A percentile compares a stretch with the other conserved stretches of the same genome.
phyloP scores from a whole-genome alignment of 2,329 filamentous ascomycete species.

The Leptographium lundbergii region DNA sequence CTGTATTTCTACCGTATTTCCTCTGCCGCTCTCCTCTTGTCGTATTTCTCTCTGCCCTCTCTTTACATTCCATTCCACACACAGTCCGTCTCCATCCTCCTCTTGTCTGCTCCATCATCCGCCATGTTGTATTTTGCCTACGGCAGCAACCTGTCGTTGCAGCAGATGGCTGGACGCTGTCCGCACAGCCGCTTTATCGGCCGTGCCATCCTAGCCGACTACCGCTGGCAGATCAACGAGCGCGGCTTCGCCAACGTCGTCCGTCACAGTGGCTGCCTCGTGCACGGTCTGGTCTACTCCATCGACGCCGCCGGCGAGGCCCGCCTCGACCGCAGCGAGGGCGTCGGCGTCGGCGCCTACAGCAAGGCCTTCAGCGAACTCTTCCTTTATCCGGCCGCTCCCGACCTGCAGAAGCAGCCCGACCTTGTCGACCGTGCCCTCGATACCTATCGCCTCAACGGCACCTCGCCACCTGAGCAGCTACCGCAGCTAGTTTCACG shows the following conservation, averaged over 20 bases:
- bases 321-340: constrained; percentile 17
- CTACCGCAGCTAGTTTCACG: constrained; percentile 3
- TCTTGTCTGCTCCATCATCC: too few species aligned
- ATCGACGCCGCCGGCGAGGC: constrained; percentile 11
- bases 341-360: constrained; percentile 27
- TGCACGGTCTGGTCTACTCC: constrained; percentile 28
- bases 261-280: constrained; percentile 14
- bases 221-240: constrained; percentile 33
- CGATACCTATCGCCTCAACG: constrained; percentile 6
- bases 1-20: too few species aligned
- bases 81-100: too few species aligned
- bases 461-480: background rate
- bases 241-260: constrained; percentile 31
- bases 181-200: constrained; percentile 28
- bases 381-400: constrained; percentile 20
- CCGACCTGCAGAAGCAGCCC: constrained; percentile 1
- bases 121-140: constrained; percentile 28
- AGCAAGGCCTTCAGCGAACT: constrained; percentile 22
- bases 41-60: too few species aligned
- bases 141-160: constrained; percentile 30
- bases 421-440: constrained; percentile 2
- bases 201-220: constrained; percentile 23
- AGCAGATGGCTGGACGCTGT: constrained; percentile 31
- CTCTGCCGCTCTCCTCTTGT: too few species aligned
- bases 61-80: too few species aligned